These are phyloP conservation scores for Diaporthe destruens DNA, from an alignment of 2,329 filamentous ascomycete species.

Conservation along the genomic window DNA sequence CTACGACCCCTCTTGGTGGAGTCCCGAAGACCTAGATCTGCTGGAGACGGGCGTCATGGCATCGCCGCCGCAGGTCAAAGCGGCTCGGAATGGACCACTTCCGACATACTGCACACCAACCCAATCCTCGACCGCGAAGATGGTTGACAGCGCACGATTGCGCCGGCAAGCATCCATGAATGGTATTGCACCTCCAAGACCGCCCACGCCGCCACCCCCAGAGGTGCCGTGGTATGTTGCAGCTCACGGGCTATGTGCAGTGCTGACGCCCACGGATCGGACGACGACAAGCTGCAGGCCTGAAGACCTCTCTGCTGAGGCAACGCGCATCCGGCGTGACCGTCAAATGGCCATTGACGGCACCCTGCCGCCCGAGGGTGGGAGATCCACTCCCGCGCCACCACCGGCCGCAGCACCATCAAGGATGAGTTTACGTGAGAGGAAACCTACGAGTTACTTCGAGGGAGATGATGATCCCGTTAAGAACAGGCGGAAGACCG, in stretches of 20 bases:
- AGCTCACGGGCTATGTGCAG: conserved; percentile 83
- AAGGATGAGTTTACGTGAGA: conserved; percentile 80
- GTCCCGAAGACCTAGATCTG: conserved; percentile 72
- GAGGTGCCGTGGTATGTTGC: conserved; percentile 89
- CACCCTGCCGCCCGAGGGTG: conserved; percentile 45
- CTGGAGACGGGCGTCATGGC: conserved; percentile 72
- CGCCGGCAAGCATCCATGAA: conserved; percentile 73
- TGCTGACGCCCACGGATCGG: conserved; percentile 82
- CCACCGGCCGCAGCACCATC: conserved; percentile 58
- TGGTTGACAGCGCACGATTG: conserved; percentile 75
- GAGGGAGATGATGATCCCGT: conserved; percentile 62
- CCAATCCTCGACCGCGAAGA: conserved; percentile 86
- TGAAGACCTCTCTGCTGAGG: conserved; percentile 82
- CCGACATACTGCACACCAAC: conserved; percentile 90
- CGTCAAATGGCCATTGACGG: conserved; percentile 66
- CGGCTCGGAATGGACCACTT: conserved; percentile 66
- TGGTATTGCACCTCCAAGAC: conserved; percentile 55
- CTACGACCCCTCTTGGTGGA: conserved; percentile 82
- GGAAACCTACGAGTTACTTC: conserved; percentile 70
- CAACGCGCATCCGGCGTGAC: conserved; percentile 73
- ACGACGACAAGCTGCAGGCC: conserved; percentile 81
- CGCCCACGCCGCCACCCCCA: conserved; percentile 77
- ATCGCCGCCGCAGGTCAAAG: conserved; percentile 64
- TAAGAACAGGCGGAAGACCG: conserved; percentile 71
- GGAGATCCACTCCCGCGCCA: conserved; percentile 46